A percentile compares a stretch with the other conserved stretches of the same genome.
Conservation (phyloP, 176 grass and related monocot species). For the Avena atlantica region DNA sequence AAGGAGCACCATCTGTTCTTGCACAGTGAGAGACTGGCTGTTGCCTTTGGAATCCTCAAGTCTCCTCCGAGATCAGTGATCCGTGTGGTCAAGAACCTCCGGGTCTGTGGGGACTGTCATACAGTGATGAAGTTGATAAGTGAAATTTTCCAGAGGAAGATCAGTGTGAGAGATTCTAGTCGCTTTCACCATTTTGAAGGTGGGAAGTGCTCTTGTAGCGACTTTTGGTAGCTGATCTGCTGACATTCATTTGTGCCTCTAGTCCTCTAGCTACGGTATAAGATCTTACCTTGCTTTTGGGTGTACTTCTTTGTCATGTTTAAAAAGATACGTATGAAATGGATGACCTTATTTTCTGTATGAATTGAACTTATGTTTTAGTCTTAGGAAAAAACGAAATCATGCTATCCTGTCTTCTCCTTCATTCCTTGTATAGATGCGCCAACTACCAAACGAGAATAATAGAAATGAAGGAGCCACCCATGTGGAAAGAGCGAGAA, state of each 20-base stretch:
- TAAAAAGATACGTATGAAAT: slow-evolving; percentile 1
- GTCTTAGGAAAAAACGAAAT: slow-evolving; percentile 17
- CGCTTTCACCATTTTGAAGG: slow-evolving; percentile 76
- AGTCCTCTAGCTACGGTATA: slow-evolving; percentile 22
- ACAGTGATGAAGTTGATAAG: slow-evolving; percentile 73
- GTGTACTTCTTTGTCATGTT: slow-evolving; percentile 16
- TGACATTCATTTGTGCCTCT: slow-evolving; percentile 34
- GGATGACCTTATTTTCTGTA: slow-evolving; percentile 1
- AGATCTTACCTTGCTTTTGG: slow-evolving; percentile 1
- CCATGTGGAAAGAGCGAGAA: neutral
- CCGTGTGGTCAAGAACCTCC: slow-evolving; percentile 77
- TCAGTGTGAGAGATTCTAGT: slow-evolving; percentile 64
- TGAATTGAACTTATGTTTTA: neutral
- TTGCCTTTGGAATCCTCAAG: slow-evolving; percentile 78
- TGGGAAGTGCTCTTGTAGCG: slow-evolving; percentile 71
- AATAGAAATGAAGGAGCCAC: slow-evolving; percentile 18
- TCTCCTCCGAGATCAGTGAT: slow-evolving; percentile 68
- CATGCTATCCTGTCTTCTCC: slow-evolving; percentile 17
- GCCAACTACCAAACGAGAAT: neutral
- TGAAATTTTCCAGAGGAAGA: slow-evolving; percentile 59
- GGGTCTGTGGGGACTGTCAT: slow-evolving; percentile 71
- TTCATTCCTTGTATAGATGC: slow-evolving; percentile 29
- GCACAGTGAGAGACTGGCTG: slow-evolving; percentile 90
- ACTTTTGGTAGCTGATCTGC: slow-evolving; percentile 68
- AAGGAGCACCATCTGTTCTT: slow-evolving; percentile 84